Percentiles rank a stretch among this genome's conserved stretches.
Conservation (phyloP, 1,139 yeast species). For the Yamadazyma membranifaciens region DNA sequence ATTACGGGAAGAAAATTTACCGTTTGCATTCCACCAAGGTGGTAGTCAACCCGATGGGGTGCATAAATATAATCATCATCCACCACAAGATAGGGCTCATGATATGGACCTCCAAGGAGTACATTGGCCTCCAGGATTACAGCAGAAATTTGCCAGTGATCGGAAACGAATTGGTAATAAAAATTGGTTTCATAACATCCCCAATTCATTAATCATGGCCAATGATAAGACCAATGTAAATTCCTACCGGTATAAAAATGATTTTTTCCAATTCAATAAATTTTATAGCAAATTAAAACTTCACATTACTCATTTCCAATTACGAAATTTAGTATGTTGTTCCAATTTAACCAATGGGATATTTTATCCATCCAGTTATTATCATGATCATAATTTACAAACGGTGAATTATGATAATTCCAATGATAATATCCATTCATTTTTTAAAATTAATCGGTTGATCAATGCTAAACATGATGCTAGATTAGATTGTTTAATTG, state of each 20-base stretch:
- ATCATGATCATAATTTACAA: conserved; percentile 32
- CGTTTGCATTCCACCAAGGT: conserved; percentile 22
- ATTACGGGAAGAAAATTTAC: conserved; percentile 32
- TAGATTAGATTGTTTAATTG: conserved; percentile 36
- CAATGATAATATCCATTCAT: conserved; percentile 27
- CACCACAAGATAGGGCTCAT: too few species aligned
- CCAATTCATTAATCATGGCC: conserved; percentile 33
- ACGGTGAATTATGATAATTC: conserved; percentile 17
- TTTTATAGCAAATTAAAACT: conserved; percentile 48
- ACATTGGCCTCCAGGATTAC: conserved; percentile 33
- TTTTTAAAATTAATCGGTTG: conserved; percentile 37
- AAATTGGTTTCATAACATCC: conserved; percentile 42
- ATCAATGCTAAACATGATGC: conserved; percentile 20
- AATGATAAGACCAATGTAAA: conserved; percentile 21
- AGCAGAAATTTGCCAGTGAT: conserved; percentile 32
- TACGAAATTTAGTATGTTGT: conserved; percentile 49
- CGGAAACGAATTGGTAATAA: conserved; percentile 33
- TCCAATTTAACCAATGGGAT: conserved; percentile 32
- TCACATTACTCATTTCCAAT: conserved; percentile 56
- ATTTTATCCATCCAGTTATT: conserved; percentile 41
- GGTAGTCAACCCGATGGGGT: not conserved
- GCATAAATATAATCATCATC: not conserved
- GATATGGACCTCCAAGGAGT: conserved; percentile 36
- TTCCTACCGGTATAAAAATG: conserved; percentile 25
- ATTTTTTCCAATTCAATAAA: conserved; percentile 37